A percentile compares a stretch with the other conserved stretches of the same genome.
Evolutionary conservation across 2,329 filamentous ascomycete genomes (phyloP).

Genomic region (Epichloe gansuensis): DNA sequence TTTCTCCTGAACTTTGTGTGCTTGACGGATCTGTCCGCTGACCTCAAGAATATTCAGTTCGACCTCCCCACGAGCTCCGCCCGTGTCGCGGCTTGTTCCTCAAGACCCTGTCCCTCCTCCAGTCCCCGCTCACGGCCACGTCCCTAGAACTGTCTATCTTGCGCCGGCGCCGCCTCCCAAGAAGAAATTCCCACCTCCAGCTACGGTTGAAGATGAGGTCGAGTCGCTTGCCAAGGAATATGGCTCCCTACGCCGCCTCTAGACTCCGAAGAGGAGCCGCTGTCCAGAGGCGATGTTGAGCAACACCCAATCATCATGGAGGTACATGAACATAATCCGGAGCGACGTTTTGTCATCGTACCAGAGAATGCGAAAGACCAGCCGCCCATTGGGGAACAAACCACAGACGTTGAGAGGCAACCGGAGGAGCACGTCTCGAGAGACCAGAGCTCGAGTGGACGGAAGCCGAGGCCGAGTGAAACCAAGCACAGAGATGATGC

Average conservation of each 20-base stretch:
- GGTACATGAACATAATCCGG: conserved; percentile 45
- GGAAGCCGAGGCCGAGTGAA: neutral
- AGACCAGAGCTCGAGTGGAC: neutral
- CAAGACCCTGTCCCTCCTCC: conserved; percentile 10
- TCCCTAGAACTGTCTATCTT: conserved; percentile 7
- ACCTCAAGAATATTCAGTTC: conserved; percentile 1
- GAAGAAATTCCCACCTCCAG: conserved; percentile 43
- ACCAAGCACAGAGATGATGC: neutral
- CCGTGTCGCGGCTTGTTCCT: conserved; percentile 3
- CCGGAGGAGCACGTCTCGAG: neutral
- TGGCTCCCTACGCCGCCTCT: conserved; percentile 21
- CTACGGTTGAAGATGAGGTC: conserved; percentile 58
- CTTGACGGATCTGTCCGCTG: neutral
- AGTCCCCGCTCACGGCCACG: conserved; percentile 5
- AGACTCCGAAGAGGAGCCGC: conserved; percentile 39
- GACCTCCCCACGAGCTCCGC: conserved; percentile 11
- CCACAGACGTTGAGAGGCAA: neutral
- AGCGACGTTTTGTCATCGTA: conserved; percentile 54
- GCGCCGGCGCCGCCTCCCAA: conserved; percentile 5
- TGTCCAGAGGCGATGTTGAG: conserved; percentile 51
- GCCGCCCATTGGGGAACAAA: neutral
- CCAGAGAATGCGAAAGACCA: conserved; percentile 17
- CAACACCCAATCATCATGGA: conserved; percentile 57
- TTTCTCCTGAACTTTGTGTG: neutral
- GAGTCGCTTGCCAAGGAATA: conserved; percentile 51